These are phyloP conservation scores for Gleditsia sinensis DNA, from an alignment of 306 rosid species.

Conservation along the genomic window DNA sequence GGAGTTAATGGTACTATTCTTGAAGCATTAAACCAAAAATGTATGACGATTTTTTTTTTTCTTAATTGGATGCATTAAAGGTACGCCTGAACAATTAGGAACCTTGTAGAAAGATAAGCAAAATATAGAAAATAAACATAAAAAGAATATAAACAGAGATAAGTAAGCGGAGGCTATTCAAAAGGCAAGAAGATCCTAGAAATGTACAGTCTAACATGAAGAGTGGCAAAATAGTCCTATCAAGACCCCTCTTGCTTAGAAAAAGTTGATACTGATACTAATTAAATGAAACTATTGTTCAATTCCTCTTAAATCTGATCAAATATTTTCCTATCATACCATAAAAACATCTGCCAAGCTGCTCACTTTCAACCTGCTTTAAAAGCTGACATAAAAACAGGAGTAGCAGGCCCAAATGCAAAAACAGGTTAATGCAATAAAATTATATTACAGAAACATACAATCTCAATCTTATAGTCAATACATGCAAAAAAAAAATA, in stretches of 20 bases:
- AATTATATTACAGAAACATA: constrained; percentile 45
- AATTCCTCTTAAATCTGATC: constrained; percentile 64
- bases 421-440: constrained; percentile 61
- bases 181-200: constrained; percentile 22
- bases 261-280: constrained; percentile 29
- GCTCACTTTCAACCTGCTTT: constrained; percentile 90
- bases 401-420: constrained; percentile 82
- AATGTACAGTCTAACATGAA: constrained; percentile 12
- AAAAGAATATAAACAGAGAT: not conserved
- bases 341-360: constrained; percentile 80
- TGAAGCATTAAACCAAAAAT: not conserved
- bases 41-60: not conserved
- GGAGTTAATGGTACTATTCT: not conserved
- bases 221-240: not conserved
- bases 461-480: constrained; percentile 37
- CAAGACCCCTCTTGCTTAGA: constrained; percentile 37
- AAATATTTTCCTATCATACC: constrained; percentile 86
- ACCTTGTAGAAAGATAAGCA: not conserved
- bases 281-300: constrained; percentile 45
- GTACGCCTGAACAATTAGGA: not conserved
- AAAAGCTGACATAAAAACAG: constrained; percentile 70
- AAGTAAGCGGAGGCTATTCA: constrained; percentile 8
- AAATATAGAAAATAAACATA: not conserved
- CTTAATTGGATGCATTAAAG: not conserved
- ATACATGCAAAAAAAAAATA: constrained; percentile 4